Base-by-base conservation (phyloP, 345 rosid genomes). In the Camelina neglecta region DNA sequence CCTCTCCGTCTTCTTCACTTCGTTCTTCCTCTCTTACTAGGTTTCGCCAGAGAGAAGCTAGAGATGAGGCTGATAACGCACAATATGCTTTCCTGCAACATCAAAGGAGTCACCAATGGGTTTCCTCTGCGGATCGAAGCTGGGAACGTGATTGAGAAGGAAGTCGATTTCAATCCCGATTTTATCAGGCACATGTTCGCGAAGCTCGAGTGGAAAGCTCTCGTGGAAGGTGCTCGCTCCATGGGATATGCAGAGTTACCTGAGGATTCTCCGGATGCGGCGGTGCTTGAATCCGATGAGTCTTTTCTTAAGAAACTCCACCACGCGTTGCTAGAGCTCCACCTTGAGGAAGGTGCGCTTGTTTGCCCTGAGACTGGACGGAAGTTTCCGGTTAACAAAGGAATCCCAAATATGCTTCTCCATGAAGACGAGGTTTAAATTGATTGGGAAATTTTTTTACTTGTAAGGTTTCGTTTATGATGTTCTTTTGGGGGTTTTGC, bases 381-480 rank as follows among this genome's bases (percentile, higher is more conserved):
- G 16, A 88, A 81, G 75, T 89, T 89, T 48, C 91, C 93, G 0
- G 93, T 88, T 4, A 89, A 44, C 36, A 92, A 89, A 64, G 98
- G 97, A 7, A 90, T 95, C 49, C 99, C 98, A 8, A 92, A 90
- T 75, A 90, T 95, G 98, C 92, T 92, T 79, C 98, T 95, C 11
- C 98, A 85, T n/a, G 96, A 92, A 69, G 98, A 95, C 61, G 97
- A 95, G 87, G 98, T 95, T 73, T 77, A 49, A 88, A 88, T 73
- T 73, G 21, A 10, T 20, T 51, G 57, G 29, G 56, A 51, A 8
- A 2, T 0, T 35, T 16, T 29, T 29, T 66, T 18, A 9, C 16
- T 48, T 62, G 11, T 21, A 39, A 5, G 8, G 41, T 60, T 21
- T 2, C 5, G 5, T 23, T 1, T 9, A 7, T 26, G 36, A 9